Evolutionary conservation across 225 moss, liverwort and hornwort species (phyloP), one percentile per base, ranked within the genome.

Genomic region (Sphagnum tenellum): DNA sequence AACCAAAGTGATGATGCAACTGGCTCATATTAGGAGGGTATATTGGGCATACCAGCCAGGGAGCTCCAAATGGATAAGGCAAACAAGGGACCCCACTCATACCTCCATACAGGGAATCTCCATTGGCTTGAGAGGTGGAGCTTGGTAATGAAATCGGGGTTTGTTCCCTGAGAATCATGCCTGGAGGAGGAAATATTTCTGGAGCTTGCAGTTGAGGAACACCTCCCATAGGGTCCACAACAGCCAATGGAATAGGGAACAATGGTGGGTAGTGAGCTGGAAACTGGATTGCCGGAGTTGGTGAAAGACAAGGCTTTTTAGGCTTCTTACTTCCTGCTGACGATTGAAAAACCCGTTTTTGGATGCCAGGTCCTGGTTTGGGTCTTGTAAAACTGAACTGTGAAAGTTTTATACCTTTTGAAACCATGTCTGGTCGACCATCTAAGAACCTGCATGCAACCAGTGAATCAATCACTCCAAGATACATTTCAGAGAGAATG

Each of bases 391-490:
- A 69, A 54, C 65, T 66, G 53, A 72, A 73, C 44, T 66, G 66
- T 5, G 63, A 69, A 66, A 66, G 49, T 14, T 44, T 14, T 44
- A 72, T 53, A 49, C 63, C 77, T 46, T 44, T 5, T 46, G 12
- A 61, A 57, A 4, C 44, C 11, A 69, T 62, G 5, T 44, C 62
- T 11, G 52, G 48, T 48, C 47, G 5, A 47, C 9, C 63, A 47
- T 63, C 52, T 63, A 77, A 66, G 59, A 66, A 77, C 66, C 73
- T 73, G 72, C 69, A 73, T 29, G 29, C 29, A 29, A 29, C 29
- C 29, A 29, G 29, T 29, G 29, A 29, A 29, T 29, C 29, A 29
- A 29, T 29, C 29, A 29, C 29, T 29, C 29, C 29, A 29, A 29
- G 29, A 29, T 29, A 29, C 29, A 29, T 29, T 0, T 29, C 29